phyloP scores from a whole-genome alignment of 106 monocot genomes.

The Vanilla planifolia region DNA sequence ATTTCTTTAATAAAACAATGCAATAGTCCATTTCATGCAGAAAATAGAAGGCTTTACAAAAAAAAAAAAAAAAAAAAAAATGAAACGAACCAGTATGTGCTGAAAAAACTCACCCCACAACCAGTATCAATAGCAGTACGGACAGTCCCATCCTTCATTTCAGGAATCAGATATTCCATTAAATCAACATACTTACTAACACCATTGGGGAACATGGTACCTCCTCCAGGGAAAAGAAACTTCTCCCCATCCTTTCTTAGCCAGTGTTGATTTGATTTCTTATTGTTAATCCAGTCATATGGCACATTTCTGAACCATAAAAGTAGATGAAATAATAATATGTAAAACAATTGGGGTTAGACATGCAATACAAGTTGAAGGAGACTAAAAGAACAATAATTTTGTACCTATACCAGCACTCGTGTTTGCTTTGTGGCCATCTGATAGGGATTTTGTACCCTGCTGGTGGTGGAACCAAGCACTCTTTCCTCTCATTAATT shows the following conservation, averaged over 20 bases:
- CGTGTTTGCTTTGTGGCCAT: slow-evolving; percentile 84
- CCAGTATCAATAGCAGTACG: slow-evolving; percentile 92
- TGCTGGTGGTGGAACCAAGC: slow-evolving; percentile 77
- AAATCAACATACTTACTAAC: slow-evolving; percentile 68
- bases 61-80: background rate
- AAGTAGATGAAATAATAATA: slow-evolving; percentile 4
- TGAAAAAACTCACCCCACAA: slow-evolving; percentile 60
- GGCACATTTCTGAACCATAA: slow-evolving; percentile 62
- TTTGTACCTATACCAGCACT: slow-evolving; percentile 88
- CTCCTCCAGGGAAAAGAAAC: slow-evolving; percentile 79
- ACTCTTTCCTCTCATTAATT: slow-evolving; percentile 59
- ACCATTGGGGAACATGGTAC: slow-evolving; percentile 85
- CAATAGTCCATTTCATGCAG: too few species aligned
- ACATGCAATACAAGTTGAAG: too few species aligned
- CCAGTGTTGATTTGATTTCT: slow-evolving; percentile 90
- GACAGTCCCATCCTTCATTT: slow-evolving; percentile 78
- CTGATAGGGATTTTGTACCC: slow-evolving; percentile 76
- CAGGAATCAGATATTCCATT: slow-evolving; percentile 72
- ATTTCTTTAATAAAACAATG: too few species aligned
- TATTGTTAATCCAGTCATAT: slow-evolving; percentile 81
- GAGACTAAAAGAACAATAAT: slow-evolving; percentile 2
- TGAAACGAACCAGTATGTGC: background rate
- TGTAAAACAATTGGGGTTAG: too few species aligned
- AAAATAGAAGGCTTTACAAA: too few species aligned
- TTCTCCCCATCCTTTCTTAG: slow-evolving; percentile 74